Conservation (phyloP, 495 filamentous ascomycete genomes). For the Penicillium argentinense region DNA sequence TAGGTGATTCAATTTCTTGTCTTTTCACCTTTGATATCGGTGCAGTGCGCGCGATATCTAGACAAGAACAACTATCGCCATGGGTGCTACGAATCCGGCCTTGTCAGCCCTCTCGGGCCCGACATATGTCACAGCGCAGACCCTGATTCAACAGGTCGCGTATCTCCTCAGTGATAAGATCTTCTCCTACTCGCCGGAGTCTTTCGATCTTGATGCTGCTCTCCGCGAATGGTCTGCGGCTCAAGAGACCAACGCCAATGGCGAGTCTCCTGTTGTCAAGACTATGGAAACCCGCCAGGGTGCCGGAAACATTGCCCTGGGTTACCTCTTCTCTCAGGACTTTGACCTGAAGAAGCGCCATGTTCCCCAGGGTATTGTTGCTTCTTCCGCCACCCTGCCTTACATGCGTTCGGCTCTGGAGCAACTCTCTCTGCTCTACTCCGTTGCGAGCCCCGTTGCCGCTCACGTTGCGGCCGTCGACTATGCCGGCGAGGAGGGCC, state of each 20-base stretch:
- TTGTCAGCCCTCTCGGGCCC: constrained; percentile 75
- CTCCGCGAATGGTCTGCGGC: constrained; percentile 69
- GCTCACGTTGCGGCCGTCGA: constrained; percentile 93
- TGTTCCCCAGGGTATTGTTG: constrained; percentile 85
- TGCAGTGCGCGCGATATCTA: constrained; percentile 24
- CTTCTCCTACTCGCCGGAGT: constrained; percentile 93
- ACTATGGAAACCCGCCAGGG: constrained; percentile 84
- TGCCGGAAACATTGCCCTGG: constrained; percentile 87
- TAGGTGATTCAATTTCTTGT: constrained; percentile 25
- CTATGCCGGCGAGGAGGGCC: constrained; percentile 68
- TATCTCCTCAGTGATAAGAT: constrained; percentile 93
- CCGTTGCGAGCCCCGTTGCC: constrained; percentile 85
- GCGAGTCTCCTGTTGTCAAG: constrained; percentile 73
- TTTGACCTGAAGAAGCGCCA: constrained; percentile 88
- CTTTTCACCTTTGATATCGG: constrained; percentile 22
- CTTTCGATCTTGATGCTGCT: constrained; percentile 83
- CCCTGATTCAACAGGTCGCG: constrained; percentile 91
- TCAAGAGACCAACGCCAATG: constrained; percentile 73
- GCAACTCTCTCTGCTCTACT: constrained; percentile 85
- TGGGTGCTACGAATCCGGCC: constrained; percentile 36
- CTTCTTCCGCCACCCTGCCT: constrained; percentile 75
- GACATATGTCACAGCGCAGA: constrained; percentile 87
- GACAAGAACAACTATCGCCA: constrained; percentile 34
- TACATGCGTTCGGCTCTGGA: constrained; percentile 82
- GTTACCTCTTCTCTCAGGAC: constrained; percentile 96